Base-by-base conservation (phyloP, 129 eudicot species). In the Flaveria ramosissima region DNA sequence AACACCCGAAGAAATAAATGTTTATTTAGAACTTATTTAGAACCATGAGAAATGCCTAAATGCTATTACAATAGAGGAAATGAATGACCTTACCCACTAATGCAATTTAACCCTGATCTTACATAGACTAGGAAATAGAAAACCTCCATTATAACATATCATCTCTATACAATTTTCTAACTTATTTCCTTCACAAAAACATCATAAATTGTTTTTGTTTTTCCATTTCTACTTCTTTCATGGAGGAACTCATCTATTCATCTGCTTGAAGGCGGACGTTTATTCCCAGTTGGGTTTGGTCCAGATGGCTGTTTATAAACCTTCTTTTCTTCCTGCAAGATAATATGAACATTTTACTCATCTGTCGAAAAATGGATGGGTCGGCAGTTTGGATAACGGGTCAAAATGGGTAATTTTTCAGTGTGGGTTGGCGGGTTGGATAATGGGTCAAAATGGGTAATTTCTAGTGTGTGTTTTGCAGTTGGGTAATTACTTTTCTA, bases 221-320 rank as follows among this genome's bases (percentile, higher is more conserved):
- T 39, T 75, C 65, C 67, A 64, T 68, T 64, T 32, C 59, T 50
- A 27, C 72, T 68, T 60, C 9, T 75, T 80, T 27, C 75, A 16
- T 42, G 41, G 46, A 57, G 73, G 42, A 74, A 70, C 43, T 61
- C 61, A 63, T 56, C 43, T 72, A 39, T 60, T 89, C 78, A 87
- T 77, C 39, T 39, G 62, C 77, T 77, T 36, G 90, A 80, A 66
- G 96, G 92, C 9, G 90, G 92, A 20, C 79, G 80, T 21, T 80
- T 77, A 78, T 90, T 88, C 77, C 87, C 90, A 10, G 32, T 46
- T 1, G 92, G 96, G 69, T 85, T 90, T 8, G 92, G 92, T 77
- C 87, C 92, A 45, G 96, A 89, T 80, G 91, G 91, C 26, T 71
- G 77, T 80, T 89, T 89, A 72, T 78, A 55, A 27, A 72, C 71